Conservation (phyloP, 2,329 filamentous ascomycete species). For the Pyrenophora teres region DNA sequence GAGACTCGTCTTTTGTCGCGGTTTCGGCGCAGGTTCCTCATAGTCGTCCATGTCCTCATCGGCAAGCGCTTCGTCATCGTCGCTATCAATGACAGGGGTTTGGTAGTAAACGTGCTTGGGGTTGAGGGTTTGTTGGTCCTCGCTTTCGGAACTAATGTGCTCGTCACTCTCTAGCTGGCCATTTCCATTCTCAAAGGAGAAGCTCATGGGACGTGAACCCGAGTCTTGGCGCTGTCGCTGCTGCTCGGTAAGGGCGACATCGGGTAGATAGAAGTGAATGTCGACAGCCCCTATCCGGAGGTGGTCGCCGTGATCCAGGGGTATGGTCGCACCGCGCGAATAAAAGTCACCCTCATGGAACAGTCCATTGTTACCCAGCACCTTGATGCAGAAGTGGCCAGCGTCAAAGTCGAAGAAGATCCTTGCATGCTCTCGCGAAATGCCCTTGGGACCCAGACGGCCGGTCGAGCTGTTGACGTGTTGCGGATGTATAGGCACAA, state of each 20-base stretch:
- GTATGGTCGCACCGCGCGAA: conserved; percentile 31
- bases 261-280: conserved; percentile 70
- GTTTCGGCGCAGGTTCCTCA: conserved; percentile 42
- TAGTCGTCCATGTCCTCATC: conserved; percentile 48
- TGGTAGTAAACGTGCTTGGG: conserved; percentile 43
- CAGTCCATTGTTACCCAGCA: conserved; percentile 69
- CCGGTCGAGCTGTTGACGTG: conserved; percentile 46
- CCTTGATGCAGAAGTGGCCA: conserved; percentile 67
- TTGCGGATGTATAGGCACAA: conserved; percentile 73
- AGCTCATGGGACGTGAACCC: conserved; percentile 67
- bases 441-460: conserved; percentile 69
- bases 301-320: conserved; percentile 66
- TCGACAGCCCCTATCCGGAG: conserved; percentile 74
- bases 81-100: conserved; percentile 31
- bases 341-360: conserved; percentile 47
- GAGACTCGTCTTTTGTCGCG: conserved; percentile 33
- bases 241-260: conserved; percentile 54
- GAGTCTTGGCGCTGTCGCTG: conserved; percentile 56
- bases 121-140: conserved; percentile 40
- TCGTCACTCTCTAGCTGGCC: conserved; percentile 60
- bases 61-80: conserved; percentile 32
- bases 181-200: conserved; percentile 69
- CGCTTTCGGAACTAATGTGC: conserved; percentile 42
- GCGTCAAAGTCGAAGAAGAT: conserved; percentile 70
- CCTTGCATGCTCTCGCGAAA: conserved; percentile 74